A percentile compares a stretch with the other conserved stretches of the same genome.
phyloP scores from a whole-genome alignment of 208 protist species.

The Porcisia hertigi region DNA sequence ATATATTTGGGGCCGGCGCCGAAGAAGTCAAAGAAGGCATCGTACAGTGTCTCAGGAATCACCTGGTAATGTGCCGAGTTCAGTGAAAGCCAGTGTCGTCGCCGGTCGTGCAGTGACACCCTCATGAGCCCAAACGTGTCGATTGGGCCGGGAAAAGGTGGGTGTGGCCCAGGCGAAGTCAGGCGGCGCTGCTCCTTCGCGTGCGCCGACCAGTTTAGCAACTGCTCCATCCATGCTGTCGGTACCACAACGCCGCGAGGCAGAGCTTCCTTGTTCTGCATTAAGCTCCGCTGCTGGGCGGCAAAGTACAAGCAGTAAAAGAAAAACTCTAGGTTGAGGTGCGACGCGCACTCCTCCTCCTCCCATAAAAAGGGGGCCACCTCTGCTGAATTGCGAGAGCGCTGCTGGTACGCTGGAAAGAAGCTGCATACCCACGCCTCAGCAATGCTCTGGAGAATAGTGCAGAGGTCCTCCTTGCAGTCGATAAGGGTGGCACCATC shows the following conservation, averaged over 20 bases:
- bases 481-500: conserved; percentile 15
- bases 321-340: conserved; percentile 37
- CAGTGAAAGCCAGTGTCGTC: conserved; percentile 44
- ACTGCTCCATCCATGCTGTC: conserved; percentile 53
- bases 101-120: conserved; percentile 34
- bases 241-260: conserved; percentile 58
- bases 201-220: conserved; percentile 39
- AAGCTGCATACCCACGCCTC: conserved; percentile 53
- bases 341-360: conserved; percentile 19
- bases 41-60: conserved; percentile 71
- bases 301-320: conserved; percentile 64
- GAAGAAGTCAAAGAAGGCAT: conserved; percentile 56
- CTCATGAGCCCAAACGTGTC: conserved; percentile 57
- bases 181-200: conserved; percentile 15
- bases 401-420: conserved; percentile 43
- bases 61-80: conserved; percentile 44
- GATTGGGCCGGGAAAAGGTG: conserved; percentile 54
- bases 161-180: conserved; percentile 2
- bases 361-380: conserved; percentile 43
- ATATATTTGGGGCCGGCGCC: conserved; percentile 69
- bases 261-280: conserved; percentile 38
- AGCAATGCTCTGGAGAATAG: conserved; percentile 25
- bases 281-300: conserved; percentile 41
- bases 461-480: conserved; percentile 16
- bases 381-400: conserved; percentile 20